Conservation (phyloP, 177 flowering plant genomes). For the Tripterygium wilfordii region DNA sequence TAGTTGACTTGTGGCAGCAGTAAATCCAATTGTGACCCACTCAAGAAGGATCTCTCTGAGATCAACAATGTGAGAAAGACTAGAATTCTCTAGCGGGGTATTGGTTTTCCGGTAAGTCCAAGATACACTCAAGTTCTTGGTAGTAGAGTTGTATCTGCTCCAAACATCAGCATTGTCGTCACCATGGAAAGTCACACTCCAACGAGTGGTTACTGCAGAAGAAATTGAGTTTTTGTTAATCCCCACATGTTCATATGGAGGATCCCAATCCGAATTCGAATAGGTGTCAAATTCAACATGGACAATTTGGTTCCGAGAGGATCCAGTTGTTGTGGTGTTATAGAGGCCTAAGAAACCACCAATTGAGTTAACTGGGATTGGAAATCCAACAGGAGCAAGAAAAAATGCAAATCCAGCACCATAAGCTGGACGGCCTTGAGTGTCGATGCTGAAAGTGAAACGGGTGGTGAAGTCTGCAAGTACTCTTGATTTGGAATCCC, state of each 20-base stretch:
- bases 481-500: conserved; percentile 26
- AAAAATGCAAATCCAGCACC: conserved; percentile 32
- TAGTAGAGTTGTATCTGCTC: conserved; percentile 33
- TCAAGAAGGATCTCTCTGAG: conserved; percentile 38
- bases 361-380: conserved; percentile 30
- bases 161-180: conserved; percentile 22
- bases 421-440: neutral
- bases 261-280: conserved; percentile 37
- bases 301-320: conserved; percentile 21
- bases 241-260: conserved; percentile 34
- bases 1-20: conserved; percentile 37
- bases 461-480: conserved; percentile 32
- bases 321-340: conserved; percentile 14
- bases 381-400: conserved; percentile 24
- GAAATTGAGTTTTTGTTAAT: conserved; percentile 38
- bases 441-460: conserved; percentile 26
- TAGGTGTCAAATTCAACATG: conserved; percentile 40
- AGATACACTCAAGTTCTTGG: conserved; percentile 32
- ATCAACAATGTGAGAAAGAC: conserved; percentile 34
- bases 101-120: conserved; percentile 20
- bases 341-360: conserved; percentile 38
- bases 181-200: conserved; percentile 37
- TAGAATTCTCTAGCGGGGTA: conserved; percentile 8
- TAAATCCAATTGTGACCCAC: conserved; percentile 46
- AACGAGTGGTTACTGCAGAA: conserved; percentile 18